phyloP scores from a whole-genome alignment of 371 early-diverging fungal genomes.

The Furculomyces boomerangus region DNA sequence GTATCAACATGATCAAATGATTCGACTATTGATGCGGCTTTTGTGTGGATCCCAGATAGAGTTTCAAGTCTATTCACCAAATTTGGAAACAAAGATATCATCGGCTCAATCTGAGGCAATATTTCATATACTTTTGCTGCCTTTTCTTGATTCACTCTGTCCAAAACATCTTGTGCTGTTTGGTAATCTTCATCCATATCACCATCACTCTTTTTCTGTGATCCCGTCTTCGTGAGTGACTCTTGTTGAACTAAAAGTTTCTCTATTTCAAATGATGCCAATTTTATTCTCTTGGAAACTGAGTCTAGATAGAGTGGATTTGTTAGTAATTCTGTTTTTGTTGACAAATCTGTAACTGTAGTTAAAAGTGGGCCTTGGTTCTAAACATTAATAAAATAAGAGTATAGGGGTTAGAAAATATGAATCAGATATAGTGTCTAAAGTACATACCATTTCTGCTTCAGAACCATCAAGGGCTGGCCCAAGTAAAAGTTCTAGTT shows the following conservation, averaged over 20 bases:
- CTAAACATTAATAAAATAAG: not conserved
- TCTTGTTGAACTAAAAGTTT: not conserved
- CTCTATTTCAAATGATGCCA: not conserved
- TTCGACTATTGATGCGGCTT: not conserved
- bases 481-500: not conserved
- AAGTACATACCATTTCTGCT: not conserved
- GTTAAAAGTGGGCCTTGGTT: not conserved
- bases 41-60: not conserved
- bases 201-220: too few species aligned
- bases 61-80: not conserved
- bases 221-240: not conserved
- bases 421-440: not conserved
- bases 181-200: not conserved
- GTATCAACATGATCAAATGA: not conserved
- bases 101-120: not conserved
- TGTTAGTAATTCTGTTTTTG: not conserved
- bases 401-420: not conserved
- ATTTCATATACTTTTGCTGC: not conserved
- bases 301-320: constrained; percentile 2
- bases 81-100: not conserved
- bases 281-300: not conserved
- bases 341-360: not conserved
- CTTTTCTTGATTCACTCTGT: not conserved
- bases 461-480: not conserved
- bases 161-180: not conserved